Evolutionary conservation across 23 red algal genomes (phyloP).

Genomic region (Pyropia haitanensis): DNA sequence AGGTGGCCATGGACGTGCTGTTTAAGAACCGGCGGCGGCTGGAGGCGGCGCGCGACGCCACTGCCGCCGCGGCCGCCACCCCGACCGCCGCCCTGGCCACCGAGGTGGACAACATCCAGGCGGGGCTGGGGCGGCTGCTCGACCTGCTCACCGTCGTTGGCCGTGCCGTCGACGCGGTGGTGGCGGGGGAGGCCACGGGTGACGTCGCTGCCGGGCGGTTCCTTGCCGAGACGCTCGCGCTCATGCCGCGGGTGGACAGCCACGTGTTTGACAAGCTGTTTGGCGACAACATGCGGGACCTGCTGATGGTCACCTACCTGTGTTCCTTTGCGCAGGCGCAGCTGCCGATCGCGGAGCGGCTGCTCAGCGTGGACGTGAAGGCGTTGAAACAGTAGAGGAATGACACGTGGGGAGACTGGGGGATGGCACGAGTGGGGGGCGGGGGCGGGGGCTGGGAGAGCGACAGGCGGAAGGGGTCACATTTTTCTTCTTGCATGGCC

Average conservation of each 20-base stretch:
- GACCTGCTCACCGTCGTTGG: conserved; percentile 61
- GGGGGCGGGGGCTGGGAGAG: not conserved
- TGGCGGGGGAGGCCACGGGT: conserved; percentile 49
- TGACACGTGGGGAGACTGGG: not conserved
- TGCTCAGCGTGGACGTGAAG: conserved; percentile 41
- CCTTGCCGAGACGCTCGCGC: conserved; percentile 74
- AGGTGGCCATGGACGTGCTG: conserved; percentile 60
- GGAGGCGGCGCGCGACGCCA: conserved; percentile 14
- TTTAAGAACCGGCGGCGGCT: conserved; percentile 54
- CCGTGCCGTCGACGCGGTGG: conserved; percentile 48
- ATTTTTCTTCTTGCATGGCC: too few species aligned
- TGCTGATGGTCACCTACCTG: conserved; percentile 75
- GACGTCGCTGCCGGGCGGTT: conserved; percentile 60
- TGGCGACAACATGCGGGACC: conserved; percentile 72
- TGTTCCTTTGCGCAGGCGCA: conserved; percentile 68
- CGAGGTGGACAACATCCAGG: conserved; percentile 73
- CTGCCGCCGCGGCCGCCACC: conserved; percentile 21
- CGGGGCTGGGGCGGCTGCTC: conserved; percentile 35
- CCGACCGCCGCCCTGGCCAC: not conserved
- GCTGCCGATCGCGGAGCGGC: conserved; percentile 53
- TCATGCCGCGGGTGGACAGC: conserved; percentile 58
- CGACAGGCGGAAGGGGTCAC: not conserved
- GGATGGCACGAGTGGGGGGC: too few species aligned
- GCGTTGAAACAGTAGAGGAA: conserved; percentile 4
- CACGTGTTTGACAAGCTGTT: conserved; percentile 57